A percentile compares a stretch with the other conserved stretches of the same genome.
These are phyloP conservation scores for Pichia scutulata DNA, from an alignment of 805 yeast genomes.

Conservation along the genomic window DNA sequence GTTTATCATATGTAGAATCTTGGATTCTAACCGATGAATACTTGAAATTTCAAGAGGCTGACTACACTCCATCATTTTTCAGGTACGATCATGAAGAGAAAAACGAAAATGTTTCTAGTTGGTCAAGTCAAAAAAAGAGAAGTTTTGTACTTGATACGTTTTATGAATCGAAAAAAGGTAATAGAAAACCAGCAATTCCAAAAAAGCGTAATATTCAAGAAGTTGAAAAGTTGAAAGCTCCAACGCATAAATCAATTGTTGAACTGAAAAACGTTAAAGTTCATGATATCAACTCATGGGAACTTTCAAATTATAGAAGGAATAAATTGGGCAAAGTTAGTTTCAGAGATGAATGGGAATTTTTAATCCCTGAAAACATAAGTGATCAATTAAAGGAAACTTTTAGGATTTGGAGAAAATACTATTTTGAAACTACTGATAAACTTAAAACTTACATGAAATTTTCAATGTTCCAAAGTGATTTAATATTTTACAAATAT, in stretches of 20 bases:
- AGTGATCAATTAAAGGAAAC: slow-evolving; percentile 4
- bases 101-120: background rate
- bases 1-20: slow-evolving; percentile 9
- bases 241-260: too few relatives aligned
- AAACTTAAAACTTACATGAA: background rate
- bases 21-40: slow-evolving; percentile 1
- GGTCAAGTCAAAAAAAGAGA: slow-evolving; percentile 6
- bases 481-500: too few relatives aligned
- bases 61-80: slow-evolving; percentile 2
- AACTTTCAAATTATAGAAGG: background rate
- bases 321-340: background rate
- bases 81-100: background rate
- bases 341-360: slow-evolving; percentile 8
- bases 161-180: background rate
- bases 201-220: too few relatives aligned
- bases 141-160: slow-evolving; percentile 1
- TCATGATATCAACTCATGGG: slow-evolving; percentile 1
- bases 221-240: too few relatives aligned
- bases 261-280: background rate
- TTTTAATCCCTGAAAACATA: slow-evolving; percentile 1
- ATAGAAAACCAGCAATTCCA: background rate
- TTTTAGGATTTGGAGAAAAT: slow-evolving; percentile 9
- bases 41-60: background rate
- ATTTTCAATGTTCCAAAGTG: too few relatives aligned
- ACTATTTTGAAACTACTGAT: slow-evolving; percentile 6